phyloP scores from a whole-genome alignment of 2,329 filamentous ascomycete genomes.

The Metarhizium brunneum region DNA sequence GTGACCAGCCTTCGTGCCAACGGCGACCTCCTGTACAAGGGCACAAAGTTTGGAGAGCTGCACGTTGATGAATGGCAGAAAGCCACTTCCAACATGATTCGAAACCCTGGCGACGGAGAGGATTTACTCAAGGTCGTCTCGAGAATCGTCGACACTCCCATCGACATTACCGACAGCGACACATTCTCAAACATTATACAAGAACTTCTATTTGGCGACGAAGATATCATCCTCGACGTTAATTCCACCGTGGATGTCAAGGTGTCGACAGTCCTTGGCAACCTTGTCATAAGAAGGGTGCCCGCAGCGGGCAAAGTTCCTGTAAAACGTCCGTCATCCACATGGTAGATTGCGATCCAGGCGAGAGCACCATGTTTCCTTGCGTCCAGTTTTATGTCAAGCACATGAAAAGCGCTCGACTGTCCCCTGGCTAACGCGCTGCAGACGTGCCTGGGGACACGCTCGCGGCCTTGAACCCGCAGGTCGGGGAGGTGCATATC shows the following conservation, averaged over 20 bases:
- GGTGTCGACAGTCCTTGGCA: slow-evolving; percentile 71
- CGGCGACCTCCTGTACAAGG: slow-evolving; percentile 73
- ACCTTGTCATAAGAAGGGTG: slow-evolving; percentile 72
- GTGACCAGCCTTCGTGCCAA: slow-evolving; percentile 68
- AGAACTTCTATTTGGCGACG: slow-evolving; percentile 64
- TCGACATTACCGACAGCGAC: slow-evolving; percentile 72
- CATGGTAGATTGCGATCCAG: slow-evolving; percentile 17
- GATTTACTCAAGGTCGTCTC: slow-evolving; percentile 66
- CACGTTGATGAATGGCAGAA: slow-evolving; percentile 74
- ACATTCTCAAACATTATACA: slow-evolving; percentile 77
- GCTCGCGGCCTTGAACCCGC: slow-evolving; percentile 43
- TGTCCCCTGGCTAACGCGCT: slow-evolving; percentile 23
- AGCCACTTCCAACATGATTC: slow-evolving; percentile 67
- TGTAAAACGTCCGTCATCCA: slow-evolving; percentile 77
- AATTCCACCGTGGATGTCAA: slow-evolving; percentile 75
- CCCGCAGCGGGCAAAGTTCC: slow-evolving; percentile 79
- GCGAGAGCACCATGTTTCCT: slow-evolving; percentile 16
- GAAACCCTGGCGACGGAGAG: slow-evolving; percentile 43
- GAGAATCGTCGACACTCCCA: slow-evolving; percentile 65
- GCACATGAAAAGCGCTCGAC: slow-evolving; percentile 11
- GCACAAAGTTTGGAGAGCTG: slow-evolving; percentile 69
- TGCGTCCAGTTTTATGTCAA: slow-evolving; percentile 5
- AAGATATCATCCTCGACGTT: slow-evolving; percentile 62
- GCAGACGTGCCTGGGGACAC: slow-evolving; percentile 50
- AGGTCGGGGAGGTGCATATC: slow-evolving; percentile 63